phyloP scores from a whole-genome alignment of 768 basidiomycete species.

The Phaeotremella fagi region DNA sequence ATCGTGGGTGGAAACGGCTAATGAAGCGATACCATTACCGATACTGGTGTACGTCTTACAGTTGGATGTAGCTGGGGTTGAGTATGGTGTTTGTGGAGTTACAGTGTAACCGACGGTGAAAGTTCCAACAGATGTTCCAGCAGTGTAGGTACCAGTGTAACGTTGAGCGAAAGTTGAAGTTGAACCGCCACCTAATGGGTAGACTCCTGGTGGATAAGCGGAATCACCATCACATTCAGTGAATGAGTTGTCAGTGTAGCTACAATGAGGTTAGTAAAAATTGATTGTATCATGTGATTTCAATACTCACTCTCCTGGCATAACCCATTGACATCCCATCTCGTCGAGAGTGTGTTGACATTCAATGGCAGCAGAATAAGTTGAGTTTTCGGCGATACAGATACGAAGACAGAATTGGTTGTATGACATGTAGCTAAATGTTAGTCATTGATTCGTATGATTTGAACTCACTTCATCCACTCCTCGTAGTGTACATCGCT shows the following conservation, averaged over 20 bases:
- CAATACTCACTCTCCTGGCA: constrained; percentile 49
- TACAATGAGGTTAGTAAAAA: constrained; percentile 3
- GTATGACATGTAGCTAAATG: constrained; percentile 50
- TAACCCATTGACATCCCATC: constrained; percentile 49
- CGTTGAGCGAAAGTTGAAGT: constrained; percentile 49
- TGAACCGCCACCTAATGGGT: constrained; percentile 45
- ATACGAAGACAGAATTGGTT: constrained; percentile 53
- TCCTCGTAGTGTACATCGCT: constrained; percentile 51
- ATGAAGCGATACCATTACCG: constrained; percentile 38
- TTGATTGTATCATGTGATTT: not conserved
- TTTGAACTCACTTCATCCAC: constrained; percentile 49
- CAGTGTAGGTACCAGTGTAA: constrained; percentile 49
- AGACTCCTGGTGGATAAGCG: constrained; percentile 51
- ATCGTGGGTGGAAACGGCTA: constrained; percentile 38
- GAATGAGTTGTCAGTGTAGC: constrained; percentile 50
- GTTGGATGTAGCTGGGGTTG: constrained; percentile 48
- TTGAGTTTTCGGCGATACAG: constrained; percentile 51
- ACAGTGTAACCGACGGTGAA: constrained; percentile 49
- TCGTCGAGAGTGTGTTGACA: constrained; percentile 48
- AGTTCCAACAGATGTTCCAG: constrained; percentile 20
- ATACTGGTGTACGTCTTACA: constrained; percentile 48
- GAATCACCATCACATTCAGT: constrained; percentile 53
- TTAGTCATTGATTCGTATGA: not conserved
- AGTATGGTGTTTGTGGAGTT: constrained; percentile 44
- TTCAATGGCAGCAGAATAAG: constrained; percentile 47